phyloP scores from a whole-genome alignment of 495 filamentous ascomycete species.

The Entonaema liquescens region DNA sequence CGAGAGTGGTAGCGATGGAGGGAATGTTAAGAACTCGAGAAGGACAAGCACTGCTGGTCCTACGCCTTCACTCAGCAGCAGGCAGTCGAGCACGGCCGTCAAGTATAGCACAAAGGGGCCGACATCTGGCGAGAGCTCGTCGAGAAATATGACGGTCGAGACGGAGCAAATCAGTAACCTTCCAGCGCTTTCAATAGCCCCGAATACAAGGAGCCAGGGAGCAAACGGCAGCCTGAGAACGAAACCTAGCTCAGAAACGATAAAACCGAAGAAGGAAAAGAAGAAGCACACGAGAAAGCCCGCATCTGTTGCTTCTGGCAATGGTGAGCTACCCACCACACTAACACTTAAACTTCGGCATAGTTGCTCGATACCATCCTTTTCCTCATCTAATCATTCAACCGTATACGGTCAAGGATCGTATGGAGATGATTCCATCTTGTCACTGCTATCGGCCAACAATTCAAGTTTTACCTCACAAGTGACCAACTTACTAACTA shows the following conservation, averaged over 20 bases:
- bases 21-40: slow-evolving; percentile 52
- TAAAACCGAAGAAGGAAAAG: slow-evolving; percentile 90
- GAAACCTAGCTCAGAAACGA: slow-evolving; percentile 91
- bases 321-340: slow-evolving; percentile 66
- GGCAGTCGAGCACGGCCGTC: slow-evolving; percentile 55
- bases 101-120: slow-evolving; percentile 59
- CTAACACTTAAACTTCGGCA: slow-evolving; percentile 45
- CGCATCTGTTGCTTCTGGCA: slow-evolving; percentile 72
- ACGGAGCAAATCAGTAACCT: slow-evolving; percentile 92
- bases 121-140: slow-evolving; percentile 72
- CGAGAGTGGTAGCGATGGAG: slow-evolving; percentile 72
- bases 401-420: slow-evolving; percentile 53
- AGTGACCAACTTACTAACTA: slow-evolving; percentile 63
- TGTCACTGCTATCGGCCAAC: slow-evolving; percentile 17
- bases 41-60: slow-evolving; percentile 46
- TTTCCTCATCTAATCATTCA: slow-evolving; percentile 44
- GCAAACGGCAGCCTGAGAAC: slow-evolving; percentile 78
- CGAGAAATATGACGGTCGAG: slow-evolving; percentile 96
- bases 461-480: slow-evolving; percentile 45
- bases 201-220: slow-evolving; percentile 70
- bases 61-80: slow-evolving; percentile 52
- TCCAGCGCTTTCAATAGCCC: slow-evolving; percentile 85
- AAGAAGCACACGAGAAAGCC: slow-evolving; percentile 83
- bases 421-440: slow-evolving; percentile 41
- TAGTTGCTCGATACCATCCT: slow-evolving; percentile 49